These are phyloP conservation scores for Cryphonectria parasitica DNA, from an alignment of 2,329 filamentous ascomycete species.

Conservation along the genomic window DNA sequence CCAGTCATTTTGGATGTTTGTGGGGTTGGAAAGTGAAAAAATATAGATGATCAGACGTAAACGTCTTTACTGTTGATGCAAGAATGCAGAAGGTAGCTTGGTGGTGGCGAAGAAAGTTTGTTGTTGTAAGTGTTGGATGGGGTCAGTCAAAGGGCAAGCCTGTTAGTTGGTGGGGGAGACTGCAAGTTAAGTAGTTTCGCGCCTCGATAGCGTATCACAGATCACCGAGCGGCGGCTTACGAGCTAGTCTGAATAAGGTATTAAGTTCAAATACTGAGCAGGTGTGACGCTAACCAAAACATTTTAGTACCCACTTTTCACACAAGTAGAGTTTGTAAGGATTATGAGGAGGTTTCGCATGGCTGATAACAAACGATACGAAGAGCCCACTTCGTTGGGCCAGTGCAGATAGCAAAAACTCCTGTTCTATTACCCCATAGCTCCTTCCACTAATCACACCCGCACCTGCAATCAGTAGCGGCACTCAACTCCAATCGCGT, in stretches of 20 bases:
- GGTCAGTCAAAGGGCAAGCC: constrained; percentile 39
- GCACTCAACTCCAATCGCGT: constrained; percentile 53
- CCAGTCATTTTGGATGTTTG: constrained; percentile 90
- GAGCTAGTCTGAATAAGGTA: not conserved
- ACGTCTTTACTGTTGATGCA: constrained; percentile 35
- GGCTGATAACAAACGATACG: no score
- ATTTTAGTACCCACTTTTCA: no score
- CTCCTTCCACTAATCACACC: constrained; percentile 31
- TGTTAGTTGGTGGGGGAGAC: constrained; percentile 48
- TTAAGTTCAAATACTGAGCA: not conserved
- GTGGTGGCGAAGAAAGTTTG: constrained; percentile 27
- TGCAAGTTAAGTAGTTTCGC: constrained; percentile 61
- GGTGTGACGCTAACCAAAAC: no score
- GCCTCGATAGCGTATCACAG: constrained; percentile 39
- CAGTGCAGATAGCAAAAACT: no score
- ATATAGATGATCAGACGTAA: constrained; percentile 12
- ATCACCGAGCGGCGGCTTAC: constrained; percentile 46
- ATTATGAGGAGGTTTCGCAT: no score
- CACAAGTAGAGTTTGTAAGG: no score
- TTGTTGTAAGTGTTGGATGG: constrained; percentile 32
- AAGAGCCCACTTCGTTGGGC: no score
- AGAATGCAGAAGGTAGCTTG: constrained; percentile 37
- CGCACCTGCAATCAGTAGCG: constrained; percentile 57
- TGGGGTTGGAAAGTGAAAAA: constrained; percentile 38
- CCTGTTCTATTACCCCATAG: not conserved